A percentile compares a stretch with the other conserved stretches of the same genome.
These are phyloP conservation scores for Colletotrichum trifolii DNA, from an alignment of 2,329 filamentous ascomycete species.

Conservation along the genomic window DNA sequence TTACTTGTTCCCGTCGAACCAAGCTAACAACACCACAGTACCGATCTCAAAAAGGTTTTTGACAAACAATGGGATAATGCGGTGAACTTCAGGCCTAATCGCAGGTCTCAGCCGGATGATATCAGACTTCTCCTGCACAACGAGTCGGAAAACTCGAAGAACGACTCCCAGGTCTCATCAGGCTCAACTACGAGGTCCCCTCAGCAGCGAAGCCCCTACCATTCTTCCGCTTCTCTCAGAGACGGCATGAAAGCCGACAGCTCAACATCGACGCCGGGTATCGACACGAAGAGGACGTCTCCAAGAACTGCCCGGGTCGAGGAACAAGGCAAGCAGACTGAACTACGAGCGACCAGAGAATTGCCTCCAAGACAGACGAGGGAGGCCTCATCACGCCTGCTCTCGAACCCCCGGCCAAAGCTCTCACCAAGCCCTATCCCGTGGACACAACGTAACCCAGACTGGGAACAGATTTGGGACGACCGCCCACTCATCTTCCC, in stretches of 20 bases:
- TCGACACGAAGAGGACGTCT: background rate
- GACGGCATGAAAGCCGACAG: slow-evolving; percentile 15
- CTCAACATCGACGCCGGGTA: background rate
- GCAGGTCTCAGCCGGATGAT: slow-evolving; percentile 4
- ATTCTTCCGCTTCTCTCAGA: background rate
- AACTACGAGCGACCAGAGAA: background rate
- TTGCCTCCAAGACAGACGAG: slow-evolving; percentile 8
- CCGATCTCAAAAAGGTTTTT: slow-evolving; percentile 8
- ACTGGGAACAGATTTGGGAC: slow-evolving; percentile 64
- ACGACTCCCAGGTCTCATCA: background rate
- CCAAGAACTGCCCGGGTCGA: background rate
- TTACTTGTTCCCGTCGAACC: no score
- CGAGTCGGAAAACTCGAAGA: background rate
- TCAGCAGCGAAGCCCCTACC: slow-evolving; percentile 4
- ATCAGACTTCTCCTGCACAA: slow-evolving; percentile 13
- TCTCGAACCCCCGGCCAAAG: background rate
- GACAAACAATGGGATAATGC: background rate
- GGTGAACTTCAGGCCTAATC: background rate
- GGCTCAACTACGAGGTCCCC: slow-evolving; percentile 3
- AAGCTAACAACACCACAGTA: slow-evolving; percentile 6
- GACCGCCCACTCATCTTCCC: slow-evolving; percentile 71
- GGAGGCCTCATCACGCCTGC: slow-evolving; percentile 2
- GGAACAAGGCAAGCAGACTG: background rate
- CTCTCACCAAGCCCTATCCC: slow-evolving; percentile 39
- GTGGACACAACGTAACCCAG: slow-evolving; percentile 63